Evolutionary conservation across 176 grass and related monocot genomes (phyloP).

Genomic region (Phragmites australis): DNA sequence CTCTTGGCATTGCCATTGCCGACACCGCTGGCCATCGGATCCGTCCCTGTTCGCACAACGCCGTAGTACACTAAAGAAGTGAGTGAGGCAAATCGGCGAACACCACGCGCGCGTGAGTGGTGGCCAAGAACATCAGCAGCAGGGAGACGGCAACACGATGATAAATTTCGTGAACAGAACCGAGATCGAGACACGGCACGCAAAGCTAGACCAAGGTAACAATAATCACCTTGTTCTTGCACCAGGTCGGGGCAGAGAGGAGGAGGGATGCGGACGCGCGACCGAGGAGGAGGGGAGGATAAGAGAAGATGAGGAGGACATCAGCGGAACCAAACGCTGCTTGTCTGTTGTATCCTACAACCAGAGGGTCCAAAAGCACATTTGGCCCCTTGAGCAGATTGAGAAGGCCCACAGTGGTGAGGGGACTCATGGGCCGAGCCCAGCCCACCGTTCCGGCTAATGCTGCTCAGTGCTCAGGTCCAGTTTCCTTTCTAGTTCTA

Average conservation of each 20-base stretch:
- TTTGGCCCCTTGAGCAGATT: background rate
- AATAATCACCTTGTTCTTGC: conserved; percentile 33
- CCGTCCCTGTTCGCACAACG: background rate
- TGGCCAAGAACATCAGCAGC: too few species aligned
- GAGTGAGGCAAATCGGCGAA: conserved; percentile 34
- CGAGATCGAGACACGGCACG: background rate
- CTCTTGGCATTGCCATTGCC: conserved; percentile 40
- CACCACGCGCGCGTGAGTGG: background rate
- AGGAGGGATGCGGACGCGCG: background rate
- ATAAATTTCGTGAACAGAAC: background rate
- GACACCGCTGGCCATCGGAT: conserved; percentile 41
- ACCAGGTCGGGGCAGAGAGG: background rate
- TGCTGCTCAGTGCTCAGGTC: too few species aligned
- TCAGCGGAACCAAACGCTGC: background rate
- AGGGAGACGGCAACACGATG: background rate
- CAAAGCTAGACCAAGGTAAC: background rate
- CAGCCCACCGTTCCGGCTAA: too few species aligned
- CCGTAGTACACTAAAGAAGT: too few species aligned
- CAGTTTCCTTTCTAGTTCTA: too few species aligned
- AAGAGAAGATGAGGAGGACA: conserved; percentile 31
- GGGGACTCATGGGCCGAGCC: background rate
- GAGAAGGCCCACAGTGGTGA: background rate
- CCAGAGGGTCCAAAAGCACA: background rate
- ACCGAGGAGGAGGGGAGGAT: conserved; percentile 6
- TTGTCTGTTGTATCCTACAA: background rate